Evolutionary conservation across 495 filamentous ascomycete genomes (phyloP).

Genomic region (Evernia prunastri): DNA sequence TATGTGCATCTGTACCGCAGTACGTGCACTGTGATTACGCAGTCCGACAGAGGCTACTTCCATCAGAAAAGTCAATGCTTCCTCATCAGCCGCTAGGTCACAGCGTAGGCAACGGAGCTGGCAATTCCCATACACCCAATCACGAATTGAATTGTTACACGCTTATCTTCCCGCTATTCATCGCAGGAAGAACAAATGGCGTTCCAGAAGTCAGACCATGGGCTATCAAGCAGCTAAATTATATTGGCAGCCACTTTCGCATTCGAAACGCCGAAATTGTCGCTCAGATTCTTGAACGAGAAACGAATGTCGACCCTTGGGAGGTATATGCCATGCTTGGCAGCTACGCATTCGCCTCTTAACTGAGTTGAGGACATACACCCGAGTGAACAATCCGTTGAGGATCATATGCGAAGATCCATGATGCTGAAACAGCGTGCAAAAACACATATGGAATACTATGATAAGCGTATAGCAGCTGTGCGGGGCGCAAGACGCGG

Average conservation of each 20-base stretch:
- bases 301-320: slow-evolving; percentile 24
- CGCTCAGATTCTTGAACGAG: slow-evolving; percentile 22
- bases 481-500: no score
- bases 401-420: no score
- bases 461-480: no score
- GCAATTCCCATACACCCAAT: slow-evolving; percentile 18
- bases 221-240: slow-evolving; percentile 27
- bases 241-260: slow-evolving; percentile 27
- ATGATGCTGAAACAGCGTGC: no score
- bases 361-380: no score
- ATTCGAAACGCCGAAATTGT: slow-evolving; percentile 29
- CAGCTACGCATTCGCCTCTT: slow-evolving; percentile 30
- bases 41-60: background rate
- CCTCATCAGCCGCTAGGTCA: background rate
- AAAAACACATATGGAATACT: no score
- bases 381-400: no score
- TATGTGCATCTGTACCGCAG: slow-evolving; percentile 31
- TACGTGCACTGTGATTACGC: slow-evolving; percentile 25
- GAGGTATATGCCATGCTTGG: slow-evolving; percentile 33
- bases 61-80: background rate
- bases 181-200: slow-evolving; percentile 20
- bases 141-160: slow-evolving; percentile 25
- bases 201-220: slow-evolving; percentile 20
- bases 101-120: background rate
- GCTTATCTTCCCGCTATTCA: slow-evolving; percentile 32